Percentiles rank a stretch among this genome's conserved stretches.
phyloP scores from a whole-genome alignment of 768 basidiomycete species.

The Sistotremastrum niveocremeum region DNA sequence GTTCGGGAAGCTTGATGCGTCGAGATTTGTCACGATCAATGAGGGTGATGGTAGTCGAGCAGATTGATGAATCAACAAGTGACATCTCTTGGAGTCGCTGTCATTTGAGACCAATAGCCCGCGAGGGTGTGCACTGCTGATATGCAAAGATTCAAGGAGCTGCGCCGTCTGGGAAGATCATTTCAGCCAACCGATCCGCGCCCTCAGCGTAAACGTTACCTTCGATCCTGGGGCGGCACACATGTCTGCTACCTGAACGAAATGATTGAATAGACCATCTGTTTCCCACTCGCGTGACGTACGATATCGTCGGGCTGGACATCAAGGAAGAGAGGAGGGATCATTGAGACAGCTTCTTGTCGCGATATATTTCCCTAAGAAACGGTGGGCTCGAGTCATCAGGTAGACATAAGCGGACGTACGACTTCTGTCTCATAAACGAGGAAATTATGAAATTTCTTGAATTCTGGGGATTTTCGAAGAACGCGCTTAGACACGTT shows the following conservation, averaged over 20 bases:
- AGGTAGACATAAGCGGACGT: conserved; percentile 16
- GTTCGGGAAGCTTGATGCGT: conserved; percentile 75
- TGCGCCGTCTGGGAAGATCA: conserved; percentile 64
- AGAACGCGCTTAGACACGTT: conserved; percentile 82
- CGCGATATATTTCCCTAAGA: conserved; percentile 83
- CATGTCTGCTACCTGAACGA: conserved; percentile 78
- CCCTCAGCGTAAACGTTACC: conserved; percentile 23
- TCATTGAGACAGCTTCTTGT: conserved; percentile 97
- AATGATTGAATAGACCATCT: not conserved
- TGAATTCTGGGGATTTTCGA: conserved; percentile 80
- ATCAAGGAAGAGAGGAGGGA: conserved; percentile 91
- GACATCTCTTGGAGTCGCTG: conserved; percentile 84
- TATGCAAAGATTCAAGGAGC: conserved; percentile 88
- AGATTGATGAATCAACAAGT: conserved; percentile 96
- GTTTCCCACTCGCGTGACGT: conserved; percentile 11
- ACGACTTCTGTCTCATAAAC: conserved; percentile 98
- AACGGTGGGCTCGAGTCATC: not conserved
- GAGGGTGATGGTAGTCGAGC: conserved; percentile 84
- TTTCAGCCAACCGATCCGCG: not conserved
- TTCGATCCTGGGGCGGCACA: conserved; percentile 98
- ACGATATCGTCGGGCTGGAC: conserved; percentile 87
- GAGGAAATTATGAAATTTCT: conserved; percentile 88
- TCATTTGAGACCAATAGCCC: conserved; percentile 94
- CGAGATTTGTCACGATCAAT: conserved; percentile 91
- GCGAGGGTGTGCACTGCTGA: conserved; percentile 52